These are phyloP conservation scores for Choanephora cucurbitarum DNA, from an alignment of 371 early-diverging fungal species.

Conservation along the genomic window DNA sequence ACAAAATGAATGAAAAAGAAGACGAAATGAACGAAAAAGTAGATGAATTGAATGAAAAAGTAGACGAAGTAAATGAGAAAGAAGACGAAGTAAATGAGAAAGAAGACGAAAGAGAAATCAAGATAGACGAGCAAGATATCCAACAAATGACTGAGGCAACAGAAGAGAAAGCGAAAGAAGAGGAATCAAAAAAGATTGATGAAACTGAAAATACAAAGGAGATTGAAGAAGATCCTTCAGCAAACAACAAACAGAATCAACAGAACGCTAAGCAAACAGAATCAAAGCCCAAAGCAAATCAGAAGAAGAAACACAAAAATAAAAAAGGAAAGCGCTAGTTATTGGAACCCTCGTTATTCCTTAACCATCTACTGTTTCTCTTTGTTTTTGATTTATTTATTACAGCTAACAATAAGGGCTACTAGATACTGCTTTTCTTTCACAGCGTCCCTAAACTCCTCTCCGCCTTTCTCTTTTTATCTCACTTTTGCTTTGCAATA, in stretches of 20 bases:
- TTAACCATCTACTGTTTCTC: conserved; percentile 1
- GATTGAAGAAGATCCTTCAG: neutral
- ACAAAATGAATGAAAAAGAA: too few relatives aligned
- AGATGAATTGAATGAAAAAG: too few relatives aligned
- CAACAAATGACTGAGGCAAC: too few relatives aligned
- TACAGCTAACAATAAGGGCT: too few relatives aligned
- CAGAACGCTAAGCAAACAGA: neutral
- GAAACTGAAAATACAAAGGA: neutral
- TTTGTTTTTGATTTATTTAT: neutral
- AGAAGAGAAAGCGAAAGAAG: conserved; percentile 1
- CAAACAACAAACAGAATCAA: neutral
- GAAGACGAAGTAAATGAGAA: too few relatives aligned
- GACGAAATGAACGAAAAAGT: too few relatives aligned
- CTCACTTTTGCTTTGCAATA: too few relatives aligned
- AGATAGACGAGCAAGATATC: too few relatives aligned
- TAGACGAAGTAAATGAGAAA: too few relatives aligned
- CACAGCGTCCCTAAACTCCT: too few relatives aligned
- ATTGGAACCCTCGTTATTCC: neutral
- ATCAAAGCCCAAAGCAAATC: neutral
- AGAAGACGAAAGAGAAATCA: neutral
- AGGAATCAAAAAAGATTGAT: neutral
- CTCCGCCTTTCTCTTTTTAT: too few relatives aligned
- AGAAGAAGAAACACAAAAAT: conserved; percentile 14
- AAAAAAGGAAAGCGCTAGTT: conserved; percentile 15
- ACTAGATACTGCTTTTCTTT: too few relatives aligned